Evolutionary conservation across 768 basidiomycete species (phyloP).

Genomic region (Mycena haematopus): DNA sequence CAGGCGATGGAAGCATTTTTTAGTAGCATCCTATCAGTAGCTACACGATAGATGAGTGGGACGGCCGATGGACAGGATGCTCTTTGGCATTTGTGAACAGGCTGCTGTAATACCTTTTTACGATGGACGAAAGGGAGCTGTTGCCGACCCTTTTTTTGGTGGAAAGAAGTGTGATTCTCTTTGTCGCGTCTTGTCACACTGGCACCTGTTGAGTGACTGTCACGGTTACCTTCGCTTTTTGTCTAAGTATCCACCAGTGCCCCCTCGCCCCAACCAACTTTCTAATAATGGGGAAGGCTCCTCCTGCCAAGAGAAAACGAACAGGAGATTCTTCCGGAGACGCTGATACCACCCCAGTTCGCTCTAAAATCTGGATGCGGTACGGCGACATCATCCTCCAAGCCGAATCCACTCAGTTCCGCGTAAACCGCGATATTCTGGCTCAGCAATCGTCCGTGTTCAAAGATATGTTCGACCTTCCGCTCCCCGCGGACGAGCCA

Average conservation of each 20-base stretch:
- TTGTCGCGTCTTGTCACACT: too few relatives aligned
- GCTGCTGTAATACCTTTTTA: neutral
- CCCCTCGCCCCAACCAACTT: too few relatives aligned
- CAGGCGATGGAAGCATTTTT: slow-evolving; percentile 31
- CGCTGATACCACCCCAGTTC: neutral
- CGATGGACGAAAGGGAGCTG: slow-evolving; percentile 1
- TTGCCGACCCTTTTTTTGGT: slow-evolving; percentile 19
- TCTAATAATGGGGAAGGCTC: too few relatives aligned
- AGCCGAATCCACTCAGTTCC: slow-evolving; percentile 12
- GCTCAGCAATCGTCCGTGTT: slow-evolving; percentile 46
- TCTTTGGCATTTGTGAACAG: slow-evolving; percentile 4
- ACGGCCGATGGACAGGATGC: slow-evolving; percentile 9
- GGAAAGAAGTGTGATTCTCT: too few relatives aligned
- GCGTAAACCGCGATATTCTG: slow-evolving; percentile 7
- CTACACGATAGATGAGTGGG: slow-evolving; percentile 17
- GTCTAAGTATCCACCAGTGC: too few relatives aligned
- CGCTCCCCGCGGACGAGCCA: slow-evolving; percentile 38
- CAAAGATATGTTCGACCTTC: slow-evolving; percentile 51
- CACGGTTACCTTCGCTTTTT: too few relatives aligned
- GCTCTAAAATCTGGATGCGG: slow-evolving; percentile 15
- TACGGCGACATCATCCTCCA: slow-evolving; percentile 14
- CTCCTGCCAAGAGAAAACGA: too few relatives aligned
- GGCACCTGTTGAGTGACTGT: too few relatives aligned
- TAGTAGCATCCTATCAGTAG: neutral
- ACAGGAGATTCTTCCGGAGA: too few relatives aligned